A percentile compares a stretch with the other conserved stretches of the same genome.
phyloP scores from a whole-genome alignment of 805 yeast genomes.

The Wickerhamiella siamensis region DNA sequence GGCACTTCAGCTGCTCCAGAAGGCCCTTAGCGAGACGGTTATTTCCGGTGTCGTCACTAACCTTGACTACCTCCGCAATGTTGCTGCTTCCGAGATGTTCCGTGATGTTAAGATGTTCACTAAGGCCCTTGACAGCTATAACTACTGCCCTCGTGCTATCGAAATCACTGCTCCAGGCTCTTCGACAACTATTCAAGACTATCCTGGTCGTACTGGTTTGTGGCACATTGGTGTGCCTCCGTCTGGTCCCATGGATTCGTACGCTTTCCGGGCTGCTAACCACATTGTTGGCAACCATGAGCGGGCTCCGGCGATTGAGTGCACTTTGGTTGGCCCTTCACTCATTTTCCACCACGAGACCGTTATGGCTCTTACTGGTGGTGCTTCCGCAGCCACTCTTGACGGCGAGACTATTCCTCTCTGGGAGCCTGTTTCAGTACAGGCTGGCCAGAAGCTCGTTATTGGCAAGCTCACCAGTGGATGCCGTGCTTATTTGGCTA shows the following conservation, averaged over 20 bases:
- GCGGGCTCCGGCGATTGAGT: constrained; percentile 78
- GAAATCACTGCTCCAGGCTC: constrained; percentile 86
- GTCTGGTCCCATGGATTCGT: constrained; percentile 95
- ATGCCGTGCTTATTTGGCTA: constrained; percentile 78
- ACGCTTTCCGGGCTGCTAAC: constrained; percentile 80
- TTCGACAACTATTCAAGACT: constrained; percentile 92
- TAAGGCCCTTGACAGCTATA: constrained; percentile 68
- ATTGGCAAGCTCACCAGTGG: constrained; percentile 74
- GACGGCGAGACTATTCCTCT: constrained; percentile 43
- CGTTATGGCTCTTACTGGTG: constrained; percentile 78
- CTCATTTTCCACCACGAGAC: constrained; percentile 70
- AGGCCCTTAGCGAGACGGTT: constrained; percentile 74
- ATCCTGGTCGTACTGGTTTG: constrained; percentile 72
- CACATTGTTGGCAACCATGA: constrained; percentile 76
- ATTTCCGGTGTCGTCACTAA: constrained; percentile 83
- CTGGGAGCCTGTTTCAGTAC: constrained; percentile 60
- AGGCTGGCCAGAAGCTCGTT: constrained; percentile 61
- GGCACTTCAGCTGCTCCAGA: constrained; percentile 60
- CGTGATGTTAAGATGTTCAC: constrained; percentile 73
- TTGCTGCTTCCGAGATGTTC: constrained; percentile 76
- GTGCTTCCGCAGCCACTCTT: constrained; percentile 49
- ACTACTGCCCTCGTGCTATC: constrained; percentile 68
- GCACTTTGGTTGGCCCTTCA: constrained; percentile 78
- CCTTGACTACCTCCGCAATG: constrained; percentile 74
- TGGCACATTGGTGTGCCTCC: constrained; percentile 97